A percentile compares a stretch with the other conserved stretches of the same genome.
Conservation (phyloP, 805 yeast species). For the Barnettozyma sucrosica region DNA sequence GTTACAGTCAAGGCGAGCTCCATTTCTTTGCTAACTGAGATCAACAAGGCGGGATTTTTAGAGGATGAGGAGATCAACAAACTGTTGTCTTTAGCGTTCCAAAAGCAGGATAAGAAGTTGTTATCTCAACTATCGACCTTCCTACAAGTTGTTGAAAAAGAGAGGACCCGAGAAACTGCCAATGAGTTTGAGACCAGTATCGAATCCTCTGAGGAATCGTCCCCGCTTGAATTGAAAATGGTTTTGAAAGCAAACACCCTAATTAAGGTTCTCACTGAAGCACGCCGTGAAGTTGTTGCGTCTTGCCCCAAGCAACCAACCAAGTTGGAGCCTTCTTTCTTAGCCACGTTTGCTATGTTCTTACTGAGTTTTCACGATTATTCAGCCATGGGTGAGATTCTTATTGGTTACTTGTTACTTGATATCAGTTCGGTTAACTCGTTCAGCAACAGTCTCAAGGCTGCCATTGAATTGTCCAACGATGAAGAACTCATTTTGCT, state of each 20-base stretch:
- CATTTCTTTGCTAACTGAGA: conserved; percentile 46
- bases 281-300: conserved; percentile 16
- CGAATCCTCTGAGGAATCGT: conserved; percentile 17
- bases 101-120: conserved; percentile 24
- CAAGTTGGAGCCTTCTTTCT: conserved; percentile 6
- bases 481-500: conserved; percentile 28
- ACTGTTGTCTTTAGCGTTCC: conserved; percentile 39
- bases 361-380: conserved; percentile 25
- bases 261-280: conserved; percentile 26
- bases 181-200: conserved; percentile 33
- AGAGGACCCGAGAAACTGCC: conserved; percentile 31
- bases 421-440: conserved; percentile 36
- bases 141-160: conserved; percentile 38
- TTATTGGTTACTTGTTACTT: conserved; percentile 36
- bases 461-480: conserved; percentile 26
- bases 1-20: conserved; percentile 46
- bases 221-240: conserved; percentile 26
- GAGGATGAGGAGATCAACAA: conserved; percentile 49
- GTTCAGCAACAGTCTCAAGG: conserved; percentile 29
- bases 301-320: conserved; percentile 7
- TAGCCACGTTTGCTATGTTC: conserved; percentile 26
- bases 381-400: conserved; percentile 30
- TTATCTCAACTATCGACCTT: conserved; percentile 50
- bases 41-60: conserved; percentile 56
- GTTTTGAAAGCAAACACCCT: conserved; percentile 27